Conservation (phyloP, 805 yeast genomes). For the Yarrowia porcina region DNA sequence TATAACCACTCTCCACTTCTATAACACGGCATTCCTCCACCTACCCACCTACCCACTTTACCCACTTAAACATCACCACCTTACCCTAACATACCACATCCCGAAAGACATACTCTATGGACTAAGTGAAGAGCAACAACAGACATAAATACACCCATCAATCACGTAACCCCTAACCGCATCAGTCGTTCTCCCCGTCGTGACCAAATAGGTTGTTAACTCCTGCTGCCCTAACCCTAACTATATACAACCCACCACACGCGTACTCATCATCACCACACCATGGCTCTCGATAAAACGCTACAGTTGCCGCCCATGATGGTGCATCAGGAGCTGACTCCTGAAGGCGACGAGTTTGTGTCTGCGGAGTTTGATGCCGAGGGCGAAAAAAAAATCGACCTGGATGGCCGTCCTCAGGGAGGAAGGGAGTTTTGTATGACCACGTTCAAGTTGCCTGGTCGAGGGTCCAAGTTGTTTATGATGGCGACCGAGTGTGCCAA, state of each 20-base stretch:
- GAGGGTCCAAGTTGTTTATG: constrained; percentile 42
- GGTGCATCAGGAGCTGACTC: constrained; percentile 28
- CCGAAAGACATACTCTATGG: too few relatives aligned
- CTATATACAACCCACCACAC: neutral
- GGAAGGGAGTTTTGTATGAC: constrained; percentile 43
- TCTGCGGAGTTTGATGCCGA: constrained; percentile 39
- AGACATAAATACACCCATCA: too few relatives aligned
- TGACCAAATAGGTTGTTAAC: too few relatives aligned
- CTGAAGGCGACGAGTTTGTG: constrained; percentile 39
- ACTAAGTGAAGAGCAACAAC: too few relatives aligned
- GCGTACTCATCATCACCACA: neutral
- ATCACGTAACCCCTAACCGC: neutral
- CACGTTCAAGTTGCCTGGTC: constrained; percentile 44
- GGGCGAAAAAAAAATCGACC: constrained; percentile 48
- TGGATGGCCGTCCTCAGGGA: constrained; percentile 42
- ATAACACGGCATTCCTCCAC: too few relatives aligned
- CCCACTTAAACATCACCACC: too few relatives aligned
- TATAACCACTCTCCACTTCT: too few relatives aligned
- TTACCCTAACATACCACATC: too few relatives aligned
- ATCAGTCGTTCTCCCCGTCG: too few relatives aligned
- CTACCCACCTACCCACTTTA: too few relatives aligned
- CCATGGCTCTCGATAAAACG: constrained; percentile 14
- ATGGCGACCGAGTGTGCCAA: constrained; percentile 45
- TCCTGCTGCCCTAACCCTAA: too few relatives aligned
- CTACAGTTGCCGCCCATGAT: constrained; percentile 17